Conservation (phyloP, 1,284 basidiomycete species). For the Boletus mariae region DNA sequence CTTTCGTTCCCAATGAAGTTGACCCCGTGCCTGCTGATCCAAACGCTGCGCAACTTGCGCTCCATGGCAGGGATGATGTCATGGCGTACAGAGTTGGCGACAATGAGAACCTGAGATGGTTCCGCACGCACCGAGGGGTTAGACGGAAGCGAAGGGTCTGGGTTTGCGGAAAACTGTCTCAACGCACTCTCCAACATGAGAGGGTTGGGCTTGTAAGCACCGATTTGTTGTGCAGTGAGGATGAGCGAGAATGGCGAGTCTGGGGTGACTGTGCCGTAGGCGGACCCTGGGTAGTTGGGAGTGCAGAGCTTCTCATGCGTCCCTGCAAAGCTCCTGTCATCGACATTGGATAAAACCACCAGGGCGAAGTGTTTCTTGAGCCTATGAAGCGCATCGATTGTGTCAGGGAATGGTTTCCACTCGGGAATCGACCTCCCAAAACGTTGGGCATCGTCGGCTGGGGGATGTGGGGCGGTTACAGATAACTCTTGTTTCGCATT, state of each 20-base stretch:
- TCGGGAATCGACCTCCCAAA: slow-evolving; percentile 58
- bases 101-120: slow-evolving; percentile 46
- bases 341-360: slow-evolving; percentile 72
- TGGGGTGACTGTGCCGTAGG: slow-evolving; percentile 41
- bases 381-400: slow-evolving; percentile 50
- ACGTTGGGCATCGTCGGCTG: slow-evolving; percentile 17
- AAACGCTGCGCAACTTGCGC: slow-evolving; percentile 51
- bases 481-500: slow-evolving; percentile 11
- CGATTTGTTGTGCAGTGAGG: slow-evolving; percentile 53
- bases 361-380: slow-evolving; percentile 64
- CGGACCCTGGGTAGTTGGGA: slow-evolving; percentile 26
- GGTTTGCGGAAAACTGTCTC: slow-evolving; percentile 29
- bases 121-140: slow-evolving; percentile 36
- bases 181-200: slow-evolving; percentile 49
- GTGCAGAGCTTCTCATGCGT: slow-evolving; percentile 59
- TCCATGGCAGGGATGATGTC: slow-evolving; percentile 54
- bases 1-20: slow-evolving; percentile 36
- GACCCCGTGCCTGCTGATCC: slow-evolving; percentile 57
- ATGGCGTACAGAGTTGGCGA: slow-evolving; percentile 58
- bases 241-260: slow-evolving; percentile 59
- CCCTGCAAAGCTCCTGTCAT: slow-evolving; percentile 55
- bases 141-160: slow-evolving; percentile 34
- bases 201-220: slow-evolving; percentile 59
- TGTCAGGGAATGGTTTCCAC: slow-evolving; percentile 70
- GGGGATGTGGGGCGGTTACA: slow-evolving; percentile 8